Evolutionary conservation across 495 filamentous ascomycete genomes (phyloP).

Genomic region (Annulohypoxylon stygium): DNA sequence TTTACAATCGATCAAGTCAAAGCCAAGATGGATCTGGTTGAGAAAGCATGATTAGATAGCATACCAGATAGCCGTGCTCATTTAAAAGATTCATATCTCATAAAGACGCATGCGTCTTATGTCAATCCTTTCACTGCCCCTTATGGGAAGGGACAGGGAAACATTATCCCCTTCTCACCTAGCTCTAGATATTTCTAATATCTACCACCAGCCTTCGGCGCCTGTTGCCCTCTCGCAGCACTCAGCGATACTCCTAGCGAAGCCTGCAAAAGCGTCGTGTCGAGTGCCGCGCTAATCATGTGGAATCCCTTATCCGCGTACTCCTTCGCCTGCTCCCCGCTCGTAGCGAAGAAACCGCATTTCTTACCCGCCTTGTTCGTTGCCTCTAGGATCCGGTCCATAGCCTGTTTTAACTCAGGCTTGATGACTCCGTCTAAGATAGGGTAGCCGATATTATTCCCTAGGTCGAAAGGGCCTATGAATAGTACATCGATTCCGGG

Average conservation of each 20-base stretch:
- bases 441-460: slow-evolving; percentile 80
- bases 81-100: not conserved
- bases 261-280: slow-evolving; percentile 67
- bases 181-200: slow-evolving; percentile 44
- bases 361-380: slow-evolving; percentile 76
- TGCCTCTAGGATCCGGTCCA: slow-evolving; percentile 72
- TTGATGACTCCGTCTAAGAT: slow-evolving; percentile 72
- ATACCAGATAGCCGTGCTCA: not conserved
- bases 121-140: not conserved
- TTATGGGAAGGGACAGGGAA: not conserved
- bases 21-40: slow-evolving; percentile 75
- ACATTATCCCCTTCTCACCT: slow-evolving; percentile 6
- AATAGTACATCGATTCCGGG: slow-evolving; percentile 80
- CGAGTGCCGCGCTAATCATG: slow-evolving; percentile 77
- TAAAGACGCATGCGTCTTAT: not conserved
- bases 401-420: slow-evolving; percentile 74
- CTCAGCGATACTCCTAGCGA: slow-evolving; percentile 60
- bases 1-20: slow-evolving; percentile 78
- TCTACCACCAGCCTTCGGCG: slow-evolving; percentile 49
- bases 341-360: slow-evolving; percentile 81
- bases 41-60: slow-evolving; percentile 52
- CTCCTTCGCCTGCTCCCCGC: slow-evolving; percentile 71
- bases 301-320: slow-evolving; percentile 79
- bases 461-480: slow-evolving; percentile 83
- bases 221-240: slow-evolving; percentile 60